Conservation (phyloP, 2,329 filamentous ascomycete species). For the Hymenoscyphus infarciens region DNA sequence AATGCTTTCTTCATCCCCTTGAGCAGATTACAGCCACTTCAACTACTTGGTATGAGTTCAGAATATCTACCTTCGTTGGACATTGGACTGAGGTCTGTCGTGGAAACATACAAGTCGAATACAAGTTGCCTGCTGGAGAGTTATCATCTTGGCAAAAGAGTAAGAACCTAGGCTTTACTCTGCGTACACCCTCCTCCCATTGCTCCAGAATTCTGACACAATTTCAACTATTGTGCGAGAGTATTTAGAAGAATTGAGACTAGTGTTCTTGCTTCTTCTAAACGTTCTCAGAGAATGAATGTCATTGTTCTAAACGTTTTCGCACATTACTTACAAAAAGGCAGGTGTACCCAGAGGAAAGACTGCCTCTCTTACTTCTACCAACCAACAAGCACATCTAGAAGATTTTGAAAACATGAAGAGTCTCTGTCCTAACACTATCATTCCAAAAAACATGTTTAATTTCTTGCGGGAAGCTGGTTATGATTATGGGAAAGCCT, state of each 20-base stretch:
- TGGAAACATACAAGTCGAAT: slow-evolving; percentile 2
- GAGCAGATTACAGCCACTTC: background rate
- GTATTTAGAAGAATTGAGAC: too few relatives aligned
- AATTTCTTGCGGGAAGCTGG: background rate
- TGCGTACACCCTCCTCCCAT: too few relatives aligned
- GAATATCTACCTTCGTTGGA: background rate
- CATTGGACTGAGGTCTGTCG: background rate
- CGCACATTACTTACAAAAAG: too few relatives aligned
- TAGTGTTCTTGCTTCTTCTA: too few relatives aligned
- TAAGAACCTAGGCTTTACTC: too few relatives aligned
- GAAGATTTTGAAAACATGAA: background rate
- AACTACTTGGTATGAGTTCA: background rate
- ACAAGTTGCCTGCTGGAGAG: background rate
- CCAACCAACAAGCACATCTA: background rate
- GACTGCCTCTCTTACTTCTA: too few relatives aligned
- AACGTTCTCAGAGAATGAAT: too few relatives aligned
- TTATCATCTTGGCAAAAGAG: background rate
- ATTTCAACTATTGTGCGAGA: background rate
- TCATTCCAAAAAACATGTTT: background rate
- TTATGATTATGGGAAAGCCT: background rate
- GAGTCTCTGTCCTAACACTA: background rate
- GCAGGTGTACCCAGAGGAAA: too few relatives aligned
- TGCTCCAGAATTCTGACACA: background rate
- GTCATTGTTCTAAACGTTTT: too few relatives aligned
- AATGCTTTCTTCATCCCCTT: slow-evolving; percentile 4